Base-by-base conservation (phyloP, 192 early-diverging fungal species). In the Rhizoclosmatium globosum region DNA sequence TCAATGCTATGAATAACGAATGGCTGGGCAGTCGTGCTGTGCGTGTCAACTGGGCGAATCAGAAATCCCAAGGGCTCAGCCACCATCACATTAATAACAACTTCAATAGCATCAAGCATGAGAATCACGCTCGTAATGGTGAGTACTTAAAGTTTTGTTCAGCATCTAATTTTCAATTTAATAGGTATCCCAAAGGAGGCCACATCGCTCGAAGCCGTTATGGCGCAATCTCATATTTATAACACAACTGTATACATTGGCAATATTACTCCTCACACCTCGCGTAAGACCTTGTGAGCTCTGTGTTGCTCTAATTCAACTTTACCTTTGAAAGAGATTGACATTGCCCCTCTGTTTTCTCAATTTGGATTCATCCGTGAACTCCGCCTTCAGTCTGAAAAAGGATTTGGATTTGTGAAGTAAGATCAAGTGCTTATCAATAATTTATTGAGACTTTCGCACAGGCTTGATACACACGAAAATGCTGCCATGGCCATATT, bases 1-100 rank as follows among this genome's bases (percentile, higher is more conserved):
- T 97, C 76, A 79, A 83, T 44, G 83, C 90, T 42, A 96, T 96
- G 96, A 96, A 96, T 81, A 95, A 94, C 68, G 85, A 95, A 83
- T 93, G 91, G 92, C 85, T 97, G 47, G 96, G 95, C 77, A 92
- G 89, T 81, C 89, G 94, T 69, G 89, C 92, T 65, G 92, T 97
- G 74, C 93, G 96, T 56, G 94, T 95, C 73, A 96, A 96, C 87
- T 97, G 96, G 96, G 96, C 96, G 21, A 97, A 92, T 76, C 95
- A 96, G 76, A 95, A 95, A 80, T 88, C 47, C 11, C 69, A 71
- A 71, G 4, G 31, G 31, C 31, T 31, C 31, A 68, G 7, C 45
- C 21, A 46, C 21, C 45, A 41, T 45, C 11, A 15, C 53, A 56
- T 56, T n/a, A 56, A 1, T n/a, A 56, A 56, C 53, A 56, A 56